Conservation (phyloP, 2,329 filamentous ascomycete species). For the Hymenoscyphus linearis region DNA sequence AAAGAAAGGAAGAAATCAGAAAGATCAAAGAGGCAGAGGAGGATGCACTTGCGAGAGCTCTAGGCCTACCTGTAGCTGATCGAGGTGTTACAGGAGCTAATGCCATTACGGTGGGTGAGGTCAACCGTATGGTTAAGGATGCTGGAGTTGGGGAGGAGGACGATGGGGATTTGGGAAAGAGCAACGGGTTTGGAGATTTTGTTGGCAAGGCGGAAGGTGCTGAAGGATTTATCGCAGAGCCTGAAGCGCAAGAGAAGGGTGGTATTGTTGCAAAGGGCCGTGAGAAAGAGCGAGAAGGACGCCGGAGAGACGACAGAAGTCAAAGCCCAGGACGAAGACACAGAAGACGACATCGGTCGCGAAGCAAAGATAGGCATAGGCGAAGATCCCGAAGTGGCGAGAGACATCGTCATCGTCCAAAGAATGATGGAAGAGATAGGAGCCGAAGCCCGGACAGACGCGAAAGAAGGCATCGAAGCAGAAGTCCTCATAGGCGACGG, state of each 20-base stretch:
- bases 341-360: constrained; percentile 30
- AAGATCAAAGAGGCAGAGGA: constrained; percentile 88
- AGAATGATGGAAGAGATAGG: constrained; percentile 23
- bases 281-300: constrained; percentile 12
- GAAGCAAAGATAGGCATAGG: constrained; percentile 24
- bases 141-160: constrained; percentile 37
- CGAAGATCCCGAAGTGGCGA: constrained; percentile 26
- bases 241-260: constrained; percentile 15
- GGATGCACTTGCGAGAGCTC: constrained; percentile 76
- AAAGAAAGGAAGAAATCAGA: constrained; percentile 71
- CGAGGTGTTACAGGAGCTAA: constrained; percentile 56
- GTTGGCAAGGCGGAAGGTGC: constrained; percentile 24
- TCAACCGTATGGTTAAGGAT: constrained; percentile 49
- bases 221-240: constrained; percentile 11
- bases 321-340: constrained; percentile 25
- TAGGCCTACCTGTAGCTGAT: constrained; percentile 70
- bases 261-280: constrained; percentile 17
- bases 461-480: constrained; percentile 24
- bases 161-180: constrained; percentile 26
- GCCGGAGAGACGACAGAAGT: constrained; percentile 22
- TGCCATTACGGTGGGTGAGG: constrained; percentile 59
- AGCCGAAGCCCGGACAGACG: constrained; percentile 26
- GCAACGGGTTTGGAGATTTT: constrained; percentile 30
- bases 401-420: constrained; percentile 19
- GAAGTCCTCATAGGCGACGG: constrained; percentile 29